Evolutionary conservation across 2,329 filamentous ascomycete genomes (phyloP).

Genomic region (Neospermospora avenae): DNA sequence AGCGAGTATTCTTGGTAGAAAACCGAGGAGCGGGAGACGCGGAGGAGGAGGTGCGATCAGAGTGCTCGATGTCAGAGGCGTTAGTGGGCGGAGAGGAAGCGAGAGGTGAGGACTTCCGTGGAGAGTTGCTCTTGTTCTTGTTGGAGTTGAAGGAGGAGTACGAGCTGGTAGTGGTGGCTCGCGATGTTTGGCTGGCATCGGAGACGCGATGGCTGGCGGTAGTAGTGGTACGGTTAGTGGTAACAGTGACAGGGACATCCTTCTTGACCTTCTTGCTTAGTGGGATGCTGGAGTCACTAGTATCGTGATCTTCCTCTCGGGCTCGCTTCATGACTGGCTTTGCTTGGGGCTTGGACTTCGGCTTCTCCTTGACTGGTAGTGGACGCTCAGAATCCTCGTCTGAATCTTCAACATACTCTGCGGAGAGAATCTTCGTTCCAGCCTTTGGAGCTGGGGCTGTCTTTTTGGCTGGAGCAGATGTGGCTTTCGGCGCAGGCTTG

Average conservation of each 20-base stretch:
- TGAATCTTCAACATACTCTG: constrained; percentile 34
- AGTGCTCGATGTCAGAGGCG: constrained; percentile 56
- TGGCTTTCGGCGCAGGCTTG: constrained; percentile 16
- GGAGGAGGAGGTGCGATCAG: constrained; percentile 30
- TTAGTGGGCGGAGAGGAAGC: constrained; percentile 65
- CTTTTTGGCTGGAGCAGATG: constrained; percentile 22
- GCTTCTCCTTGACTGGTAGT: constrained; percentile 31
- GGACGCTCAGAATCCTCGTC: constrained; percentile 29
- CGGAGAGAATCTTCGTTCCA: constrained; percentile 32
- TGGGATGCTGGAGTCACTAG: constrained; percentile 31
- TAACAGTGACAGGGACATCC: constrained; percentile 10
- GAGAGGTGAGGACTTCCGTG: constrained; percentile 60
- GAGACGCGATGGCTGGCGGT: constrained; percentile 42
- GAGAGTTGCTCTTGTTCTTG: constrained; percentile 49
- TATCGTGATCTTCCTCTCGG: constrained; percentile 41
- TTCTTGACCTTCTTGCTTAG: constrained; percentile 35
- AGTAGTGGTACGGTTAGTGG: neutral
- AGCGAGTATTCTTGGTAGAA: constrained; percentile 25
- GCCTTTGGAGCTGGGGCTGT: constrained; percentile 16
- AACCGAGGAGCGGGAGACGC: constrained; percentile 24
- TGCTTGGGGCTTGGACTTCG: constrained; percentile 36
- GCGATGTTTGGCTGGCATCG: constrained; percentile 48
- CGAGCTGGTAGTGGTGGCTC: constrained; percentile 39
- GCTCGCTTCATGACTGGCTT: constrained; percentile 44
- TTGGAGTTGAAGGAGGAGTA: constrained; percentile 35